Percentiles rank a stretch among this genome's conserved stretches.
Evolutionary conservation across 2,329 filamentous ascomycete species (phyloP).

Genomic region (Nemania serpens): DNA sequence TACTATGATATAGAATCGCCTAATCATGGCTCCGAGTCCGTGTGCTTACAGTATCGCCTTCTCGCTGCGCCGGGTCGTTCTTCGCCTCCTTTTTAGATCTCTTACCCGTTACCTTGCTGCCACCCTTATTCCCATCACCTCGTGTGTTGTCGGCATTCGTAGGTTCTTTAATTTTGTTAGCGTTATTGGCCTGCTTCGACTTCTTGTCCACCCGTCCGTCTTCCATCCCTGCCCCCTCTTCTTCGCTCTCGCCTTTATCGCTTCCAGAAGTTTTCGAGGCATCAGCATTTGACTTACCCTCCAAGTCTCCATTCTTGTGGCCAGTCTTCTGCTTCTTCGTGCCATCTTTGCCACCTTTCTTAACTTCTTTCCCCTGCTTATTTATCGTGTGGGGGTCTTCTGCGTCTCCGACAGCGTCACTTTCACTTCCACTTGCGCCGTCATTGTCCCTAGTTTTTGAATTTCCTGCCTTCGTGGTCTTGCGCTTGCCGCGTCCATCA

Average conservation of each 20-base stretch:
- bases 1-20: not conserved
- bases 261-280: conserved; percentile 21
- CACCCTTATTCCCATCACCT: too few species aligned
- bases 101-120: too few species aligned
- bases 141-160: too few species aligned
- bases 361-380: conserved; percentile 31
- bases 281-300: conserved; percentile 27
- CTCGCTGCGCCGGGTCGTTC: conserved; percentile 14
- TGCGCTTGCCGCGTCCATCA: not conserved
- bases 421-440: conserved; percentile 5
- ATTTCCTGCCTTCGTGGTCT: too few species aligned
- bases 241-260: conserved; percentile 34
- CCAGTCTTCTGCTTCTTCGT: conserved; percentile 38
- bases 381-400: conserved; percentile 25
- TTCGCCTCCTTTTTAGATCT: conserved; percentile 3
- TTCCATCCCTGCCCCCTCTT: not conserved
- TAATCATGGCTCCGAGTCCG: conserved; percentile 32
- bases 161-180: conserved; percentile 18
- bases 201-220: conserved; percentile 25
- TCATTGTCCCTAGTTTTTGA: too few species aligned
- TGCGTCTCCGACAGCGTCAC: conserved; percentile 2
- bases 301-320: conserved; percentile 31
- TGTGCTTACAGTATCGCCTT: conserved; percentile 32
- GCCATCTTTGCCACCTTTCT: conserved; percentile 36
- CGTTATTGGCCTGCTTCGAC: not conserved